Base-by-base conservation (phyloP, 2,329 filamentous ascomycete genomes). In the Xylariomycetidae sp. region DNA sequence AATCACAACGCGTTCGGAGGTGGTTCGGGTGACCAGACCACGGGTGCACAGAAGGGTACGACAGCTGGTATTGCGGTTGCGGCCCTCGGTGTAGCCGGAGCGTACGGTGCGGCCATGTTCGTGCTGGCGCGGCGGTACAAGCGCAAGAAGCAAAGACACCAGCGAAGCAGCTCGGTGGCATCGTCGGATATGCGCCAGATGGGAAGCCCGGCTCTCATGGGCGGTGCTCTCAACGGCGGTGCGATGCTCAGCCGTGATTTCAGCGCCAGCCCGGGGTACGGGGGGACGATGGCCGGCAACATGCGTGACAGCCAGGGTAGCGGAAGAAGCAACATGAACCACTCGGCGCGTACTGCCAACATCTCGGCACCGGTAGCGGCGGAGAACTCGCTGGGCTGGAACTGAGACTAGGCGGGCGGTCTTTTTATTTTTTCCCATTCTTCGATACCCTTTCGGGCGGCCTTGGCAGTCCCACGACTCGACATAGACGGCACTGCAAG, bases 61-160 rank as follows among this genome's bases (percentile, higher is more conserved):
- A 79, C 74, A 2, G 76, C 74, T 16, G 78, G 75, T 44, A 79
- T 95, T 51, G 85, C 82, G 36, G 71, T 86, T 15, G 86, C 85
- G 50, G 82, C 85, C 17, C 76, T 89, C 19, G 74, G 76, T 26
- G 80, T 88, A 52, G 86, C 85, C 25, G 83, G 81, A 31, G 80
- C 87, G n/a, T 95, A 95, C 48, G 89, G 88, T 53, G 85, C 84
- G 10, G 88, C 86, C 58, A 95, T 95, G 89, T 90, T 95, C 67
- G 80, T 92, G 52, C 78, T 95, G 46, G 89, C 89, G 31, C 81
- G 88, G 41, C 77, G 89, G 39, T 95, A 95, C 73, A 86, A 89
- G 71, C 82, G 84, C 66, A 87, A 84, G 72, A 82, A 79, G 63
- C 76, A 83, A 56, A 68, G 77, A 31, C 85, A 93, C 64, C 75